Percentiles rank a stretch among this genome's conserved stretches.
phyloP scores from a whole-genome alignment of 805 yeast genomes.

The Cyberlindnera euphorbiae region DNA sequence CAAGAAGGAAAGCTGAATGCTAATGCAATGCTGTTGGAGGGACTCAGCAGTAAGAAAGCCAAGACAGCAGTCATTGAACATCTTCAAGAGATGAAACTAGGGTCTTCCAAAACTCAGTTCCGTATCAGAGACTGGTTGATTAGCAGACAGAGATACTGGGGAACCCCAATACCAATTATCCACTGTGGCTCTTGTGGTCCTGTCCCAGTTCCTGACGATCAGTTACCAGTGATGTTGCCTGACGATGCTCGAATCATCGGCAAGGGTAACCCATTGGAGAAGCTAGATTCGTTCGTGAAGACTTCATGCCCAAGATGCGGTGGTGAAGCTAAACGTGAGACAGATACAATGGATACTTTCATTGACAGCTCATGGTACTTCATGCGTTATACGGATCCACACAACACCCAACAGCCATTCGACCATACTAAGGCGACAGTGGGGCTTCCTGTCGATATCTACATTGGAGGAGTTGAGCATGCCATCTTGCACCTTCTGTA shows the following conservation, averaged over 20 bases:
- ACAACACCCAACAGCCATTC: conserved; percentile 55
- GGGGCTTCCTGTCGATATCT: conserved; percentile 80
- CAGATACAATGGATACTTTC: conserved; percentile 98
- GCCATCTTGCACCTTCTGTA: conserved; percentile 90
- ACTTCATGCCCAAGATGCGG: conserved; percentile 82
- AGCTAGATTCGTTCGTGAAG: conserved; percentile 62
- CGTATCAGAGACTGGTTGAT: conserved; percentile 90
- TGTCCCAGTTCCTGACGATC: conserved; percentile 86
- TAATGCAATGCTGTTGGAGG: conserved; percentile 45
- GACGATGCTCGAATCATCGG: conserved; percentile 43
- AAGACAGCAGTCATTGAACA: conserved; percentile 38
- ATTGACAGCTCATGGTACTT: conserved; percentile 98
- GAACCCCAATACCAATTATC: conserved; percentile 94
- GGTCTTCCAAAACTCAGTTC: conserved; percentile 46
- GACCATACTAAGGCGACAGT: conserved; percentile 41
- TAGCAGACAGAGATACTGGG: conserved; percentile 96
- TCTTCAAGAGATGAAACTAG: conserved; percentile 38
- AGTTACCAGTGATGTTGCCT: conserved; percentile 82
- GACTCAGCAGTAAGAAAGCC: conserved; percentile 49
- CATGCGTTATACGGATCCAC: conserved; percentile 76
- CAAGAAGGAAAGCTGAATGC: conserved; percentile 45
- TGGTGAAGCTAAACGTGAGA: conserved; percentile 72
- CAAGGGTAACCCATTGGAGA: conserved; percentile 64
- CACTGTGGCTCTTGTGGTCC: conserved; percentile 84
- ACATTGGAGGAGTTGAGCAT: conserved; percentile 95